A percentile compares a stretch with the other conserved stretches of the same genome.
Conservation (phyloP, 2,329 filamentous ascomycete genomes). For the Cladosporium sp. region DNA sequence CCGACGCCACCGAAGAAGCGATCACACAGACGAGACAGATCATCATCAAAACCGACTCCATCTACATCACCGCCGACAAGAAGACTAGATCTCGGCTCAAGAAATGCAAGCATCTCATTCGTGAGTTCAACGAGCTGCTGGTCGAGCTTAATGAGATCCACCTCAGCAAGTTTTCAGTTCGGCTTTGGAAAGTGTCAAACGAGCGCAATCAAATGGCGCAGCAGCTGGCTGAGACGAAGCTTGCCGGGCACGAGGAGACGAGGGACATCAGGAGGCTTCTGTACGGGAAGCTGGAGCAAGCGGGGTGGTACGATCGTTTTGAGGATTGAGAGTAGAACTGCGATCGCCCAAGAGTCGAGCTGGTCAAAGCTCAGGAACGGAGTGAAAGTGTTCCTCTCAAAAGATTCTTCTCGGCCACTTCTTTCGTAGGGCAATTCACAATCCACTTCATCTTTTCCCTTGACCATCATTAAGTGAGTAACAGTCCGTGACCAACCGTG, state of each 20-base stretch:
- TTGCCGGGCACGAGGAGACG: not conserved
- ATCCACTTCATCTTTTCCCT: too few species aligned
- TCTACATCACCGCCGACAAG: slow-evolving; percentile 25
- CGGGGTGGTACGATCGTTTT: too few species aligned
- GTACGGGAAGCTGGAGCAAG: too few species aligned
- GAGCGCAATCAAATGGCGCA: not conserved
- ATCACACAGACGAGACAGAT: slow-evolving; percentile 11
- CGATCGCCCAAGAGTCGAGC: too few species aligned
- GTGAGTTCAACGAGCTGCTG: not conserved
- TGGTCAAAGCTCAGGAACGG: too few species aligned
- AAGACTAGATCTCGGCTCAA: not conserved
- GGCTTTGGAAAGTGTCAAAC: not conserved
- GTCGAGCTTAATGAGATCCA: not conserved
- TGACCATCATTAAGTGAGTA: too few species aligned
- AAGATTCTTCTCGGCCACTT: too few species aligned
- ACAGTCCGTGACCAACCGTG: too few species aligned
- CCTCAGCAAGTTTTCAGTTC: not conserved
- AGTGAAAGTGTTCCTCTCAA: too few species aligned
- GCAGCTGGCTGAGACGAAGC: not conserved
- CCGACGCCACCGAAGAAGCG: slow-evolving; percentile 12
- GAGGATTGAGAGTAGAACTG: too few species aligned
- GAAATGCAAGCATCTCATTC: not conserved
- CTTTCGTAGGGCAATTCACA: too few species aligned
- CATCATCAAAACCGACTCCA: slow-evolving; percentile 39
- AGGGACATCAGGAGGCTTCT: not conserved